phyloP scores from a whole-genome alignment of 768 basidiomycete genomes.

The Clavulina sp. region DNA sequence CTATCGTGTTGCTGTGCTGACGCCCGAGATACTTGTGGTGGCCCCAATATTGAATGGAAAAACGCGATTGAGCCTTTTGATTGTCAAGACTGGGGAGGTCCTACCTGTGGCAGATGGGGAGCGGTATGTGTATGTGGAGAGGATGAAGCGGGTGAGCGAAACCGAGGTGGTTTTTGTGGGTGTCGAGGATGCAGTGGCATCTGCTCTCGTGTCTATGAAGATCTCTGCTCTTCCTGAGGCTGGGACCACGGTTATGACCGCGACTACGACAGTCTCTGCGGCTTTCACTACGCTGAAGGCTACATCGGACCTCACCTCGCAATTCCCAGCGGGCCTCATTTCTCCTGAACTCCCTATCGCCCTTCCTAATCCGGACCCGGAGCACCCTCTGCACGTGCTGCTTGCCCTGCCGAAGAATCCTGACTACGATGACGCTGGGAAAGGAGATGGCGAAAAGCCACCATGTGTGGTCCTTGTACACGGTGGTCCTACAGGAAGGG shows the following conservation, averaged over 20 bases:
- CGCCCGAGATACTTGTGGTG: constrained; percentile 20
- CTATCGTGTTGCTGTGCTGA: constrained; percentile 27
- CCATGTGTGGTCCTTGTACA: constrained; percentile 50
- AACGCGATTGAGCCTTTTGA: constrained; percentile 24
- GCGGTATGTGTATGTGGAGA: constrained; percentile 10
- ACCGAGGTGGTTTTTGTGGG: constrained; percentile 14
- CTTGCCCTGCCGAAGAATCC: constrained; percentile 56
- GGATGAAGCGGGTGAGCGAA: constrained; percentile 8
- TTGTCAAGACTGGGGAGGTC: constrained; percentile 16
- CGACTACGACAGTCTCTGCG: not conserved
- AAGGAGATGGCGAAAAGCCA: constrained; percentile 37
- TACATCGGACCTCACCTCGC: not conserved
- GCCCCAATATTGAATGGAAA: constrained; percentile 27
- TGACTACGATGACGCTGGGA: constrained; percentile 26
- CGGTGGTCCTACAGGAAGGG: constrained; percentile 48
- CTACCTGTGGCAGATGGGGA: constrained; percentile 5
- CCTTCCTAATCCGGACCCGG: not conserved
- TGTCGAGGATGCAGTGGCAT: constrained; percentile 8
- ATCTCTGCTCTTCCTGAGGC: not conserved
- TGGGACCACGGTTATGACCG: not conserved
- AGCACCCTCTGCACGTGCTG: constrained; percentile 37
- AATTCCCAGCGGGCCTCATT: constrained; percentile 1
- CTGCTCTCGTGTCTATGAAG: constrained; percentile 11
- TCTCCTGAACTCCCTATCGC: constrained; percentile 4
- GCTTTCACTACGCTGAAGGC: constrained; percentile 8